phyloP scores from a whole-genome alignment of 306 rosid species.

The Canavalia ensiformis region DNA sequence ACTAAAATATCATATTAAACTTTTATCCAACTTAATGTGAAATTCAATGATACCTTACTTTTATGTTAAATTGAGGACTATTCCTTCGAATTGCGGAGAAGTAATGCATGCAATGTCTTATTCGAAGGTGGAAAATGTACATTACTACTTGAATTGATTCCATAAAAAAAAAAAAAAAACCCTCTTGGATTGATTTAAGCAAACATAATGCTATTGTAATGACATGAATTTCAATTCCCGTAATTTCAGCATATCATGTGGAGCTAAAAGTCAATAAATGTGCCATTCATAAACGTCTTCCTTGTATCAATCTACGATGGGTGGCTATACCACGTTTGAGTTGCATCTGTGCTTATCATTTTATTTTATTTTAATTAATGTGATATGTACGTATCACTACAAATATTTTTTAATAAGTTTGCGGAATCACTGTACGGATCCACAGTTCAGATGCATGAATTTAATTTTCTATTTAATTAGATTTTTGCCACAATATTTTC shows the following conservation, averaged over 20 bases:
- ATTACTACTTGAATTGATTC: not conserved
- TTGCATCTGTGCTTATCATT: conserved; percentile 8
- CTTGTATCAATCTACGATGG: too few relatives aligned
- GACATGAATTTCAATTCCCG: not conserved
- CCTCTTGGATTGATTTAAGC: not conserved
- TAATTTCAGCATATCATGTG: not conserved
- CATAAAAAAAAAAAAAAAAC: not conserved
- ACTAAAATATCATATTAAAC: too few relatives aligned
- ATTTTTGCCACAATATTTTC: not conserved
- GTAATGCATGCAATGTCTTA: not conserved
- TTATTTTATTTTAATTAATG: not conserved
- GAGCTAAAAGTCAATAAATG: conserved; percentile 3
- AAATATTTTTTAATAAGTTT: not conserved
- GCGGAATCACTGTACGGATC: not conserved
- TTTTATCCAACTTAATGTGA: too few relatives aligned
- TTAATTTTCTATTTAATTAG: too few relatives aligned
- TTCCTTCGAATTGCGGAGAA: not conserved
- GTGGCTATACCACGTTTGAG: conserved; percentile 3
- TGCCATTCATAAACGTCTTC: too few relatives aligned
- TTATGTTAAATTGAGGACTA: not conserved
- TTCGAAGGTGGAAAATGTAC: not conserved
- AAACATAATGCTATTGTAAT: not conserved
- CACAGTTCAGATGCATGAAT: too few relatives aligned
- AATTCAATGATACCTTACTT: not conserved
- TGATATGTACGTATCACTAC: not conserved